Conservation (phyloP, 2,329 filamentous ascomycete genomes). For the Remersonia thermophila region DNA sequence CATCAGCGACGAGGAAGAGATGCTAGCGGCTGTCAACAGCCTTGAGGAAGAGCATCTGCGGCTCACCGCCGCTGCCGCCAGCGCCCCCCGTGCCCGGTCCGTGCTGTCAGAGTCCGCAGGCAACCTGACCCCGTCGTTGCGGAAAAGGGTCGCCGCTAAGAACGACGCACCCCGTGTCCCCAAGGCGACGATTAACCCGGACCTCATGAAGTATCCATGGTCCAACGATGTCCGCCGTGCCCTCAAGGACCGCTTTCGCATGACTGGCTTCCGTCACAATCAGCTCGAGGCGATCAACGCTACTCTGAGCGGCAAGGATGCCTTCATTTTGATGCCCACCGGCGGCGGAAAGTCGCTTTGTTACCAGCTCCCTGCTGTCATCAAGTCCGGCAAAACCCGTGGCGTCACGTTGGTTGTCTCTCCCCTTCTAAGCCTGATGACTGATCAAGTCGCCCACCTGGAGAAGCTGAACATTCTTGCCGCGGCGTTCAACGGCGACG, state of each 20-base stretch:
- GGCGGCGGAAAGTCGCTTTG: slow-evolving; percentile 94
- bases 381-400: slow-evolving; percentile 65
- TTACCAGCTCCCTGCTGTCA: slow-evolving; percentile 84
- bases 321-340: slow-evolving; percentile 95
- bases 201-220: slow-evolving; percentile 61
- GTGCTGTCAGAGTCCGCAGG: slow-evolving; percentile 38
- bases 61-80: slow-evolving; percentile 14
- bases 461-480: slow-evolving; percentile 64
- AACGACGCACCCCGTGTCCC: slow-evolving; percentile 19
- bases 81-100: slow-evolving; percentile 20
- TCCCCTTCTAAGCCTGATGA: slow-evolving; percentile 88
- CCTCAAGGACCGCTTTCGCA: slow-evolving; percentile 72
- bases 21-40: slow-evolving; percentile 40
- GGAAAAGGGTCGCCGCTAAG: slow-evolving; percentile 17
- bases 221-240: slow-evolving; percentile 70
- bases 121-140: slow-evolving; percentile 16
- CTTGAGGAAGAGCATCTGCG: slow-evolving; percentile 33
- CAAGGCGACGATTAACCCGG: slow-evolving; percentile 30
- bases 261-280: slow-evolving; percentile 78
- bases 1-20: slow-evolving; percentile 28
- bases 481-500: slow-evolving; percentile 69
- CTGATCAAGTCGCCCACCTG: slow-evolving; percentile 86
- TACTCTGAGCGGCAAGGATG: slow-evolving; percentile 74
- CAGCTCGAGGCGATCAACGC: slow-evolving; percentile 95
- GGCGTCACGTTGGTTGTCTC: slow-evolving; percentile 94